Base-by-base conservation (phyloP, 305 asterid genomes). In the Plantago lanceolata region DNA sequence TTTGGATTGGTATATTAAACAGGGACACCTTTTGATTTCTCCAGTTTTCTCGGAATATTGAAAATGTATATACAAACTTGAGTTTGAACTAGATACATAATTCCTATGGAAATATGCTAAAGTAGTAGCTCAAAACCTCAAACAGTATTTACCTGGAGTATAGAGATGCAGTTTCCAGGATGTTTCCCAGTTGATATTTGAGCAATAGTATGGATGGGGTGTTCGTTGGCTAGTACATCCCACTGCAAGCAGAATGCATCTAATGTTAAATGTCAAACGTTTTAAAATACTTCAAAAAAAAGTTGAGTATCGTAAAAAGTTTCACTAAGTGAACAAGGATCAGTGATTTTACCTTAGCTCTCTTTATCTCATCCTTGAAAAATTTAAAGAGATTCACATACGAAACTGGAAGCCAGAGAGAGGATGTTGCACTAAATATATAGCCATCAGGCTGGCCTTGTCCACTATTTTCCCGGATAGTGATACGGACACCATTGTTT, bases 361-460 rank as follows among this genome's bases (percentile, higher is more conserved):
- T 79, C 57, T 57, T 64, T 15, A 76, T 75, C 35, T 79, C 83
- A 69, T 88, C 87, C 71, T 54, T 76, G 67, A 90, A 79, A 75
- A 83, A 82, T 63, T 75, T 21, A 33, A 88, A 84, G 56, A 88
- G 70, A 64, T 49, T 20, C 63, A 84, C 79, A 12, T 57, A 69
- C 1, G 78, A 57, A 68, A 79, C 40, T 37, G 94, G 95, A 72
- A 88, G 84, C 82, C 89, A 78, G 8, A 84, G 50, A 13, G 95
- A 85, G 62, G 85, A 62, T 14, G 91, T 69, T 18, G 86, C 85
- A 59, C 77, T 72, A 6, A 83, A 73, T 31, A 88, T 70, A 61
- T 70, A 66, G 6, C 84, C 95, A 47, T 62, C 71, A 0, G 82
- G 79, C 61, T 76, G 81, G 21, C 76, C 83, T 0, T 50, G 31